Evolutionary conservation across 2,329 filamentous ascomycete species (phyloP).

Genomic region (Penicillium sp.): DNA sequence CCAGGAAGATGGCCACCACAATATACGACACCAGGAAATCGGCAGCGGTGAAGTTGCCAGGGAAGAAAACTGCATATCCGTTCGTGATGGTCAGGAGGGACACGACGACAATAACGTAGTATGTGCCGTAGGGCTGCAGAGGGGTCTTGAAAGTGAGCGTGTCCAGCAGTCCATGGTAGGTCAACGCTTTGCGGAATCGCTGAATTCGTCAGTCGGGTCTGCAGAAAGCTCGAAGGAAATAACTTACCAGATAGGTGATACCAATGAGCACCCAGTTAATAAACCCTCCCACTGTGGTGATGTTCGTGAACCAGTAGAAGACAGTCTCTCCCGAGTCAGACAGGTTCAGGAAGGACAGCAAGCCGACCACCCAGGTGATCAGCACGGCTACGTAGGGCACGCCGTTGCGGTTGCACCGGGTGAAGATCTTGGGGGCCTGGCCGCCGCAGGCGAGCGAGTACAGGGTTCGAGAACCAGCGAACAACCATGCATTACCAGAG

Average conservation of each 20-base stretch:
- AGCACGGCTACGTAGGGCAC: conserved; percentile 47
- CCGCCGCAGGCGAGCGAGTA: conserved; percentile 42
- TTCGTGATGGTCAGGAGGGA: conserved; percentile 47
- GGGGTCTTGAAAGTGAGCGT: conserved; percentile 45
- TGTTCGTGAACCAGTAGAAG: conserved; percentile 37
- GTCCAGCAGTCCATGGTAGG: conserved; percentile 38
- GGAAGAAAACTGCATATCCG: conserved; percentile 49
- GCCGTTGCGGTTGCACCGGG: conserved; percentile 37
- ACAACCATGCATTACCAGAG: conserved; percentile 57
- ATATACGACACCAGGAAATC: conserved; percentile 50
- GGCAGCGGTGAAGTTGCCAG: conserved; percentile 37
- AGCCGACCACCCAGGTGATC: conserved; percentile 34
- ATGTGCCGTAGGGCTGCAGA: conserved; percentile 47
- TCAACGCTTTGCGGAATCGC: conserved; percentile 48
- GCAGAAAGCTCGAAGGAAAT: too few relatives aligned
- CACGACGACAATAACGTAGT: conserved; percentile 43
- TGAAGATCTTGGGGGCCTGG: conserved; percentile 35
- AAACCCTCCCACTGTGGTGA: conserved; percentile 33
- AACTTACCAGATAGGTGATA: too few relatives aligned
- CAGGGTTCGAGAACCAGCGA: conserved; percentile 43
- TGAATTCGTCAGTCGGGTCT: too few relatives aligned
- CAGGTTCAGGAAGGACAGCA: conserved; percentile 31
- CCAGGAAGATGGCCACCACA: conserved; percentile 45
- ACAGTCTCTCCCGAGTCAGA: conserved; percentile 29
- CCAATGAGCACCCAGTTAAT: conserved; percentile 34